These are phyloP conservation scores for Leptographium flavum DNA, from an alignment of 2,329 filamentous ascomycete genomes.

Conservation along the genomic window DNA sequence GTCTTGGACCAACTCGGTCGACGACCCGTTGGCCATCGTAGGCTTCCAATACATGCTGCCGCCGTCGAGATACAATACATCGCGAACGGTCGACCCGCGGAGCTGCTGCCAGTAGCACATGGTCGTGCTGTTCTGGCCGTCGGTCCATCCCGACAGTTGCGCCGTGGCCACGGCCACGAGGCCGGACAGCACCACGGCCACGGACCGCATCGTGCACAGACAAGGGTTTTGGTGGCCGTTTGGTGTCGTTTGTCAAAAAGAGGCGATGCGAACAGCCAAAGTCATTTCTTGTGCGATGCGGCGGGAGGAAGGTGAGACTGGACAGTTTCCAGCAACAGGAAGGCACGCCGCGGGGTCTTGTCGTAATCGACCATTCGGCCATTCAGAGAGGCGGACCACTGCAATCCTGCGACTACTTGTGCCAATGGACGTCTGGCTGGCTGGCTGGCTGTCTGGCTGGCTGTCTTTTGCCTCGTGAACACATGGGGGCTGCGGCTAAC, in stretches of 20 bases:
- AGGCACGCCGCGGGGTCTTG: neutral
- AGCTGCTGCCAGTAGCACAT: conserved; percentile 44
- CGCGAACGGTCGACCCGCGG: conserved; percentile 38
- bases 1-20: conserved; percentile 15
- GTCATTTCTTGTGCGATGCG: too few species aligned
- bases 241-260: neutral
- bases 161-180: conserved; percentile 19
- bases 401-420: too few species aligned
- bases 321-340: neutral
- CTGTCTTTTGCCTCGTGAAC: too few species aligned
- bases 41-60: conserved; percentile 40
- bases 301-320: neutral
- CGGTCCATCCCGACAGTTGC: conserved; percentile 34
- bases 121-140: conserved; percentile 37
- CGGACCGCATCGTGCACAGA: neutral
- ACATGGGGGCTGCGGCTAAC: too few species aligned
- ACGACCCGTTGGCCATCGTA: conserved; percentile 29
- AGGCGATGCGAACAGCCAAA: too few species aligned
- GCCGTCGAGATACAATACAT: conserved; percentile 53
- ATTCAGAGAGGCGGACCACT: neutral
- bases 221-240: neutral
- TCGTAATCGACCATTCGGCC: neutral
- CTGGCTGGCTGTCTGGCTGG: too few species aligned
- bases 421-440: too few species aligned
- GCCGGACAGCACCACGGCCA: conserved; percentile 10